Conservation (phyloP, 495 filamentous ascomycete species). For the Diplogelasinospora grovesii region DNA sequence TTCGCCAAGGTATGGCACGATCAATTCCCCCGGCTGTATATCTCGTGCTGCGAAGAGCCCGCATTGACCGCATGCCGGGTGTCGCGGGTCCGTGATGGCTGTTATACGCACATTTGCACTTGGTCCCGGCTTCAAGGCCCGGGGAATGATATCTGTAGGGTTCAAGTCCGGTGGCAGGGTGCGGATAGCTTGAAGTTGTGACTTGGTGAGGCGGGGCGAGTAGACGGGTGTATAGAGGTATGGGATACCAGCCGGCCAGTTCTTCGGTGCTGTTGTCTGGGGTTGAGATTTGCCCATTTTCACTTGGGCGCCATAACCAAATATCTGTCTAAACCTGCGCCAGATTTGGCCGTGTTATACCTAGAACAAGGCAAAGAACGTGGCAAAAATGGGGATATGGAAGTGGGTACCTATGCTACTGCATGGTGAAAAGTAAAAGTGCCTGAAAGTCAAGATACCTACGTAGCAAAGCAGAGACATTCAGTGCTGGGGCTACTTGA, state of each 20-base stretch:
- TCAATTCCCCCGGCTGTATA: conserved; percentile 49
- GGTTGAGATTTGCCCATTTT: no score
- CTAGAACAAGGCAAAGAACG: no score
- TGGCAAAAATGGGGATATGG: no score
- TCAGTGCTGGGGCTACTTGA: no score
- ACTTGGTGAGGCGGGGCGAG: conserved; percentile 38
- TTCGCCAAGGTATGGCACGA: conserved; percentile 61
- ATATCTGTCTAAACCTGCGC: no score
- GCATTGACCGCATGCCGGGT: conserved; percentile 58
- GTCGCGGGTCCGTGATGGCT: conserved; percentile 39
- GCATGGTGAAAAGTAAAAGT: no score
- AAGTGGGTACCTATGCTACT: no score
- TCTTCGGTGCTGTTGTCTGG: no score
- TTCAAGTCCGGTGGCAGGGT: conserved; percentile 25
- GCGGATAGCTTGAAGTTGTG: conserved; percentile 31
- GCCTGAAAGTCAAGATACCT: no score
- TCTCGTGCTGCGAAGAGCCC: conserved; percentile 58
- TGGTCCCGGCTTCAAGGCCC: conserved; percentile 34
- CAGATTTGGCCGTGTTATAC: no score
- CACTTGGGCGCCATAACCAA: no score
- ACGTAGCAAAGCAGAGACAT: no score
- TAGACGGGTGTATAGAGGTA: conserved; percentile 48
- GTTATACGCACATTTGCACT: conserved; percentile 46
- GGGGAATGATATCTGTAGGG: conserved; percentile 25
- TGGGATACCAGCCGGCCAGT: conserved; percentile 50